Percentiles rank a stretch among this genome's conserved stretches.
These are phyloP conservation scores for Castanospermum australe DNA, from an alignment of 306 rosid species.

Conservation along the genomic window DNA sequence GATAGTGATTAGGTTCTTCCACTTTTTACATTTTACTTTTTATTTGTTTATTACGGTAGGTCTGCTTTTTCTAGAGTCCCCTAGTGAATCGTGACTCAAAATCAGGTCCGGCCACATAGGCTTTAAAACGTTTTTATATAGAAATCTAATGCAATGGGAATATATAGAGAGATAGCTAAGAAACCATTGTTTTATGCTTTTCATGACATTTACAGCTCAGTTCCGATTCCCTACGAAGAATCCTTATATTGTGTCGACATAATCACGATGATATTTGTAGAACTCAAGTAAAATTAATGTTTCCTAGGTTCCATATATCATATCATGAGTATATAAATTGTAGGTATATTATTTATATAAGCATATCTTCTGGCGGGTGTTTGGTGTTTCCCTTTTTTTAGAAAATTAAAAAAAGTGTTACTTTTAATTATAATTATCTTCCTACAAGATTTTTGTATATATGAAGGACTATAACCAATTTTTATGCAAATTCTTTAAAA, in stretches of 20 bases:
- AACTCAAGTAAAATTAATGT: too few species aligned
- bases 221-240: conserved; percentile 1
- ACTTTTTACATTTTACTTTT: conserved; percentile 29
- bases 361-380: too few species aligned
- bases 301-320: not conserved
- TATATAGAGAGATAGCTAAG: not conserved
- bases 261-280: not conserved
- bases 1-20: conserved; percentile 40
- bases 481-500: too few species aligned
- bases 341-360: not conserved
- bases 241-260: not conserved
- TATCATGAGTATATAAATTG: not conserved
- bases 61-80: conserved; percentile 1
- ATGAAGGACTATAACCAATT: too few species aligned
- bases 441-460: too few species aligned
- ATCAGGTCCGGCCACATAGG: conserved; percentile 2
- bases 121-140: not conserved
- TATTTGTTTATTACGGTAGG: conserved; percentile 19
- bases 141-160: not conserved
- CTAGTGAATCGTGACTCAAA: conserved; percentile 27
- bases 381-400: too few species aligned
- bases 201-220: conserved; percentile 30
- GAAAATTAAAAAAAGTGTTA: too few species aligned
- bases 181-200: conserved; percentile 23
- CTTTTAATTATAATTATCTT: too few species aligned